phyloP scores from a whole-genome alignment of 2,329 filamentous ascomycete genomes.

The Fusarium fujikuroi region DNA sequence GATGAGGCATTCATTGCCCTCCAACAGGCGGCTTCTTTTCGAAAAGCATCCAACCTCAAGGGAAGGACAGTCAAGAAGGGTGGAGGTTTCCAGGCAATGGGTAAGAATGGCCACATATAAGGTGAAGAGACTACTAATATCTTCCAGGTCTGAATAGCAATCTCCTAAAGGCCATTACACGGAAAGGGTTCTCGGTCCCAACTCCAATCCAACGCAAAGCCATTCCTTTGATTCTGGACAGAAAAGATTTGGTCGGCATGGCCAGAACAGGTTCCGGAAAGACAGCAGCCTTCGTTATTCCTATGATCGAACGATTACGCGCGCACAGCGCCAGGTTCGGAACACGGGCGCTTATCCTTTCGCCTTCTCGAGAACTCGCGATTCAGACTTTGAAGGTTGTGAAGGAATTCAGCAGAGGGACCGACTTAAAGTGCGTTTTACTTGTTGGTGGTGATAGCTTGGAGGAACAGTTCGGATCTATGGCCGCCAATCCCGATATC shows the following conservation, averaged over 20 bases:
- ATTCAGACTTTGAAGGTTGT: conserved; percentile 96
- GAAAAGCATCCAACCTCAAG: conserved; percentile 84
- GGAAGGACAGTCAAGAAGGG: conserved; percentile 92
- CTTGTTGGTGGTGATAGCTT: conserved; percentile 95
- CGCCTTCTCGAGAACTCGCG: conserved; percentile 92
- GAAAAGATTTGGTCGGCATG: conserved; percentile 98
- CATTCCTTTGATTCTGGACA: conserved; percentile 88
- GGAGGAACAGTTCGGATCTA: conserved; percentile 92
- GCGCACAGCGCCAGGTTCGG: conserved; percentile 88
- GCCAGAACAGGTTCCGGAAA: conserved; percentile 98
- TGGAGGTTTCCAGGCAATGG: conserved; percentile 97
- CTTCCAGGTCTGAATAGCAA: conserved; percentile 77
- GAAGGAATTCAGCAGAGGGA: conserved; percentile 90
- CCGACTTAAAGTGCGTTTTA: conserved; percentile 88
- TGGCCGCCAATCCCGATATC: conserved; percentile 96
- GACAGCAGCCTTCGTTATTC: conserved; percentile 97
- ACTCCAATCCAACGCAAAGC: conserved; percentile 98
- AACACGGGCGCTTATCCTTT: conserved; percentile 86
- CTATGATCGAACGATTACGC: conserved; percentile 95
- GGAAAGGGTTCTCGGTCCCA: conserved; percentile 95
- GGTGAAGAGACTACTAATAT: conserved; percentile 22
- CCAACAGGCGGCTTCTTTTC: conserved; percentile 85
- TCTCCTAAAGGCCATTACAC: conserved; percentile 87
- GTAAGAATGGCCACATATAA: conserved; percentile 51
- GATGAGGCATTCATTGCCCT: conserved; percentile 94